Percentiles rank a stretch among this genome's conserved stretches.
These are phyloP conservation scores for Gleditsia sinensis DNA, from an alignment of 306 rosid genomes.

Conservation along the genomic window DNA sequence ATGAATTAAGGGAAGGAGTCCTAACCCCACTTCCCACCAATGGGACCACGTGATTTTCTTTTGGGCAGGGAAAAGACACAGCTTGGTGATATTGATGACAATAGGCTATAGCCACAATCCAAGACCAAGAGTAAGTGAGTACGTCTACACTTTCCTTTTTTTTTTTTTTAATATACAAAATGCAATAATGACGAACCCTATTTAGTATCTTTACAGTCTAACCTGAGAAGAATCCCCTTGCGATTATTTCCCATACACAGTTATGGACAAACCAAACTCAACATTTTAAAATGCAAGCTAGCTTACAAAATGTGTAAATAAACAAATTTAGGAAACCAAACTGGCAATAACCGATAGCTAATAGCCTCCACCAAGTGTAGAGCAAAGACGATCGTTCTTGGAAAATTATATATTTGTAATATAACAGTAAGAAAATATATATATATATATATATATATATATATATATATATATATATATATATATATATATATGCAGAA, in stretches of 20 bases:
- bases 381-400: neutral
- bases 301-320: neutral
- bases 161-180: constrained; percentile 16
- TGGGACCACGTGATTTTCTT: constrained; percentile 57
- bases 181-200: constrained; percentile 28
- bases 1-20: neutral
- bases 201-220: constrained; percentile 51
- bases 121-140: constrained; percentile 18
- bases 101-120: constrained; percentile 37
- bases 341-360: neutral
- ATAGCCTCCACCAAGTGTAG: constrained; percentile 1
- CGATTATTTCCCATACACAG: constrained; percentile 32
- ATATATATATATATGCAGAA: too few relatives aligned
- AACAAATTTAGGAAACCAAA: constrained; percentile 14
- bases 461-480: too few relatives aligned
- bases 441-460: too few relatives aligned
- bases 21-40: constrained; percentile 31
- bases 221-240: constrained; percentile 54
- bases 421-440: neutral
- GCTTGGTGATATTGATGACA: constrained; percentile 38
- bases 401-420: neutral
- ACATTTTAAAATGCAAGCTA: neutral
- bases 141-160: constrained; percentile 32
- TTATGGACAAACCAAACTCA: neutral
- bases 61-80: constrained; percentile 73